A percentile compares a stretch with the other conserved stretches of the same genome.
phyloP scores from a whole-genome alignment of 495 filamentous ascomycete genomes.

The Neurospora terricola region DNA sequence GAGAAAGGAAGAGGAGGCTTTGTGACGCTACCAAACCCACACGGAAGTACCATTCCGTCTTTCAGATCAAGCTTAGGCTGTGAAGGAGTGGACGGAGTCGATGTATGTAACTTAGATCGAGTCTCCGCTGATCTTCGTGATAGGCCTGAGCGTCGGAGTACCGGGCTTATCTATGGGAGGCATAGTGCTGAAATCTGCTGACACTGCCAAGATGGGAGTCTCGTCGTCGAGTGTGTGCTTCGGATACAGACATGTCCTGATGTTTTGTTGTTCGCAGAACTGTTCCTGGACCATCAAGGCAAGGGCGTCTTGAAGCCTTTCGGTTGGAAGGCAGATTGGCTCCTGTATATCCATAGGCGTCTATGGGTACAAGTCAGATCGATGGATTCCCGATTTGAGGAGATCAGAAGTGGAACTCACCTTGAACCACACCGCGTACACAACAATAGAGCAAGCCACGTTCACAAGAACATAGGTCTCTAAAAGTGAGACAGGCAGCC shows the following conservation, averaged over 20 bases:
- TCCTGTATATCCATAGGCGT: too few species aligned
- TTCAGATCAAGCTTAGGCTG: neutral
- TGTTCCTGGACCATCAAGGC: neutral
- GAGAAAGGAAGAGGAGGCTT: too few species aligned
- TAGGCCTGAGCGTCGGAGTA: too few species aligned
- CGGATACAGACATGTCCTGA: neutral
- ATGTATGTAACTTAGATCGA: neutral
- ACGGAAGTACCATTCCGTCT: neutral
- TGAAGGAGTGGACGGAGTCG: neutral
- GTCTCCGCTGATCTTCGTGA: too few species aligned
- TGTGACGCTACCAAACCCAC: too few species aligned
- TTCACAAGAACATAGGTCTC: neutral
- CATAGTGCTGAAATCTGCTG: too few species aligned
- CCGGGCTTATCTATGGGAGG: too few species aligned
- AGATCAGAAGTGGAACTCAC: too few species aligned
- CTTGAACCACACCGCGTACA: too few species aligned
- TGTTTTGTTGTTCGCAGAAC: neutral
- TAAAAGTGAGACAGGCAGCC: neutral
- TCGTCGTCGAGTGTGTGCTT: neutral
- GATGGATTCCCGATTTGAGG: too few species aligned
- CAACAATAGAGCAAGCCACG: too few species aligned
- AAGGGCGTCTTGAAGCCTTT: neutral
- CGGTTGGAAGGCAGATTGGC: neutral
- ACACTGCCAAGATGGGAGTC: neutral
- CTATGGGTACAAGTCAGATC: too few species aligned